Base-by-base conservation (phyloP, 306 rosid species). In the Boehmeria nivea region DNA sequence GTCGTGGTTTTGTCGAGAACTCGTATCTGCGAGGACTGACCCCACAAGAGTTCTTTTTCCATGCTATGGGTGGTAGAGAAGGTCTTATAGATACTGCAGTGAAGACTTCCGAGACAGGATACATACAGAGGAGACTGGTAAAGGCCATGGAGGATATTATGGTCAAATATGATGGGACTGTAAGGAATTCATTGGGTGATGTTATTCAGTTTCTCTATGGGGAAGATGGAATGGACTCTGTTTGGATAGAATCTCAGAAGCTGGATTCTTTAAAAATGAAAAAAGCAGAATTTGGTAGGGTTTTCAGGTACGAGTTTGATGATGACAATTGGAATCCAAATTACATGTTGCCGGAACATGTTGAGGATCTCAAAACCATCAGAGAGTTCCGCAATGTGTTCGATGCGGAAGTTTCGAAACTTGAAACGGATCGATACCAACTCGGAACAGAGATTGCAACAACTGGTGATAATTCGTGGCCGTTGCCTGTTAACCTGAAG, bases 21-120 rank as follows among this genome's bases (percentile, higher is more conserved):
- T 93, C 99, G 0, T 93, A 93, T 66, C 78, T 93, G 47, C 96
- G 96, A 22, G 99, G 99, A 44, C 75, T 93, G 59, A 93, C 99
- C 44, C 99, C 99, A 14, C 99, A 93, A 28, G 99, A 93, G 89
- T 93, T 93, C 78, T 93, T 93, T 72, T 93, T 93, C 58, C 99
- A 93, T 65, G 99, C 99, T 59, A 93, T 93, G 99, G 99, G 99
- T 73, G 99, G 99, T 54, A 81, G 99, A 82, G 99, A 93, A 83
- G 99, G 99, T 93, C 96, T 93, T 62, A 93, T 93, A 33, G 99
- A 93, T 74, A 93, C 99, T 70, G 99, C 99, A 0, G 99, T 93
- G 51, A 93, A 93, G 79, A 93, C 99, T 17, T 93, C 99, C 54
- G 99, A 93, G 72, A 93, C 99, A 26, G 99, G 99, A 47, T 93